These are phyloP conservation scores for Fusarium sp. DNA, from an alignment of 2,329 filamentous ascomycete species.

Conservation along the genomic window DNA sequence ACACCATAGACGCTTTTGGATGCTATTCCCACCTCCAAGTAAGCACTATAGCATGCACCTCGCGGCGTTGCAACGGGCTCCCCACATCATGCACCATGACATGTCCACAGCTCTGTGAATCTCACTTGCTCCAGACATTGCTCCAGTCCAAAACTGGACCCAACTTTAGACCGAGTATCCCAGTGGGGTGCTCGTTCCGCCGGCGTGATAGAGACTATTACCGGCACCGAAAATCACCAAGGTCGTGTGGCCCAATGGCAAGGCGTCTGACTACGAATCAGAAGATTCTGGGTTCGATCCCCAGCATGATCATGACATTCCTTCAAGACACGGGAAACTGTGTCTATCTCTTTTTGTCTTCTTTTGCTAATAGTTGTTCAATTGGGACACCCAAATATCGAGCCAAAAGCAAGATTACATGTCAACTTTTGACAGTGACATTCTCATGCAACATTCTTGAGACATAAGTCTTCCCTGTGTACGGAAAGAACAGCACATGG, in stretches of 20 bases:
- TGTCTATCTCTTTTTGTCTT: neutral
- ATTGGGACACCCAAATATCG: too few species aligned
- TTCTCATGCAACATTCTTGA: too few species aligned
- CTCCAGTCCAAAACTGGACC: neutral
- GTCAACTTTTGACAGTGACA: too few species aligned
- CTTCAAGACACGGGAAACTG: rapidly evolving
- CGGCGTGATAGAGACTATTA: neutral
- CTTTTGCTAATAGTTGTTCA: rapidly evolving
- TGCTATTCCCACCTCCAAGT: neutral
- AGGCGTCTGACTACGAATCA: conserved; percentile 48
- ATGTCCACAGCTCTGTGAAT: neutral
- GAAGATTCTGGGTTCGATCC: conserved; percentile 47
- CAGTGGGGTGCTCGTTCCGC: neutral
- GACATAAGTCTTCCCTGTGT: too few species aligned
- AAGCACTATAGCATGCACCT: too few species aligned
- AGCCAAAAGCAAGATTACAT: too few species aligned
- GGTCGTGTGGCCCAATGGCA: conserved; percentile 42
- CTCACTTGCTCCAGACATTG: neutral
- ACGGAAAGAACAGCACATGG: too few species aligned
- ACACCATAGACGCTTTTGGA: conserved; percentile 19
- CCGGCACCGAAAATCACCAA: neutral
- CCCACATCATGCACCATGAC: too few species aligned
- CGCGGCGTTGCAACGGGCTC: too few species aligned
- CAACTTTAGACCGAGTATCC: neutral
- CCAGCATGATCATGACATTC: conserved; percentile 32